Conservation (phyloP, 768 basidiomycete genomes). For the Lactarius indigo region DNA sequence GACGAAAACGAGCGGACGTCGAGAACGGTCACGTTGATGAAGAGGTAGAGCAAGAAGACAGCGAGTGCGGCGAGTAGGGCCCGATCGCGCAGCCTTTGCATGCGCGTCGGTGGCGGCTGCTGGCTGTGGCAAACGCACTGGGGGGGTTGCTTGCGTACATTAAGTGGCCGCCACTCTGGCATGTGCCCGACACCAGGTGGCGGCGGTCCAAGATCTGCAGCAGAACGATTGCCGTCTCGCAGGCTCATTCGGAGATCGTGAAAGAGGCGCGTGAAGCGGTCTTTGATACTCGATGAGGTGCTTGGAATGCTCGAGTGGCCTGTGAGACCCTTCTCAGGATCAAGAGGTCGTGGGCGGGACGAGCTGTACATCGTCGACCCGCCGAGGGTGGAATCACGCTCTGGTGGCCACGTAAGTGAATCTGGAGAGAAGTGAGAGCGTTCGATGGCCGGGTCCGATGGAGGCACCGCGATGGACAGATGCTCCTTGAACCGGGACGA, state of each 20-base stretch:
- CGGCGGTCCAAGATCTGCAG: slow-evolving; percentile 30
- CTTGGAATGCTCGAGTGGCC: slow-evolving; percentile 23
- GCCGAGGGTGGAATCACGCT: slow-evolving; percentile 12
- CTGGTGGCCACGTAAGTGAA: slow-evolving; percentile 36
- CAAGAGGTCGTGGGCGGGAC: slow-evolving; percentile 25
- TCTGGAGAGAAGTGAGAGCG: slow-evolving; percentile 44
- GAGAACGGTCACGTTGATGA: slow-evolving; percentile 40
- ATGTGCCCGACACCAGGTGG: slow-evolving; percentile 20
- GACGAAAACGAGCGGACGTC: slow-evolving; percentile 35
- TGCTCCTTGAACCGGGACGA: slow-evolving; percentile 20
- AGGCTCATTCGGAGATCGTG: slow-evolving; percentile 36
- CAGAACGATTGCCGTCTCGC: slow-evolving; percentile 17
- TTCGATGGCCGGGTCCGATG: slow-evolving; percentile 30
- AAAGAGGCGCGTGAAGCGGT: slow-evolving; percentile 37
- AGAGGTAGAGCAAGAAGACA: slow-evolving; percentile 41
- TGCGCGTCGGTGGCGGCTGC: slow-evolving; percentile 28
- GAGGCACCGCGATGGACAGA: slow-evolving; percentile 21
- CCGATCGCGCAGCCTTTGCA: slow-evolving; percentile 31
- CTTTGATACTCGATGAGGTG: slow-evolving; percentile 27
- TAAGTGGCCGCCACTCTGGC: slow-evolving; percentile 38
- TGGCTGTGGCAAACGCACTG: slow-evolving; percentile 28
- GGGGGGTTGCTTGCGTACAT: slow-evolving; percentile 35
- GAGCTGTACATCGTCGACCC: slow-evolving; percentile 29
- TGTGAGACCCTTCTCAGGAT: slow-evolving; percentile 24
- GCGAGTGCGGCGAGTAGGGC: slow-evolving; percentile 35